Evolutionary conservation across 257 asterid species (phyloP), one percentile per base, ranked within the genome.

Genomic region (Solanum virginianum): DNA sequence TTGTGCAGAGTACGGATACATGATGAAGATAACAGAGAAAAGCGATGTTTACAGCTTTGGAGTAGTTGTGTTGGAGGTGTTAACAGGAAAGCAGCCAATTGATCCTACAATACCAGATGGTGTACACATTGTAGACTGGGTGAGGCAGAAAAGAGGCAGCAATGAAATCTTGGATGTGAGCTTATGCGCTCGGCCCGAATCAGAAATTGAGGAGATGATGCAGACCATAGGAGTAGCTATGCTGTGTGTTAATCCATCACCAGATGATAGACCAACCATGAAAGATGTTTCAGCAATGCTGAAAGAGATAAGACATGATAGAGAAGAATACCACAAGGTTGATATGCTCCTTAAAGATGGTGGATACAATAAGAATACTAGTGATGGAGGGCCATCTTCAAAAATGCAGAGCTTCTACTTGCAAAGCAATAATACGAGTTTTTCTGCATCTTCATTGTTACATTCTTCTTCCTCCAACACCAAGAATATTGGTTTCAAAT

Each of bases 1-100:
- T 69, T 26, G 86, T 71, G 90, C 90, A 95, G 98, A 95, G 89
- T 95, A 93, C 49, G 98, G 98, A n/a, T 95, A 93, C 90, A 90
- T 85, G 93, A 92, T 84, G 91, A 95, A 94, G 85, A 92, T 95
- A 82, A 95, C 98, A 8, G 97, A 94, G 82, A 95, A 93, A 88
- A 95, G 98, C 32, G 98, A 95, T 3, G 97, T 94, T 0, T 95
- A 94, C 85, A 94, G 98, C 90, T 95, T 87, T 59, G 98, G 98
- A 47, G 98, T 95, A 0, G 98, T 95, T n/a, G 90, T 95, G 41
- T 89, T 95, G 20, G 98, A 95, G 85, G 91, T 95, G 8, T 63
- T 95, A 60, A 95, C 98, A 0, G 97, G 98, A 18, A 94, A 93
- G 79, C 97, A 94, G 80, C 95, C 98, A 11, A 90, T 92, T 10